Conservation (phyloP, 768 basidiomycete species). For the Pholiota conissans region DNA sequence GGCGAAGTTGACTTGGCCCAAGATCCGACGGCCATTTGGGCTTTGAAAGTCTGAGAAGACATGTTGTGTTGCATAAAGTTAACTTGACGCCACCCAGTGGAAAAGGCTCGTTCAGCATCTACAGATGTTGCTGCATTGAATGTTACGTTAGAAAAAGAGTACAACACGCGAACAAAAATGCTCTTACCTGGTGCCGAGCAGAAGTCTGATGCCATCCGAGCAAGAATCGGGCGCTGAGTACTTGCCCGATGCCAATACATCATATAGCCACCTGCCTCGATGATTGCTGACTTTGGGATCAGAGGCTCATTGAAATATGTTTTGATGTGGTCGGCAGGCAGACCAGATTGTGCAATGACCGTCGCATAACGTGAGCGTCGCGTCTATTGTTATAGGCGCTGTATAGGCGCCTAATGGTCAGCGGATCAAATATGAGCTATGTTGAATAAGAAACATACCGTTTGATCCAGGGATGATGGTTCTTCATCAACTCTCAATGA, state of each 20-base stretch:
- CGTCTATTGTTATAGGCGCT: no score
- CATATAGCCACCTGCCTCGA: conserved; percentile 18
- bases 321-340: not conserved
- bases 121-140: not conserved
- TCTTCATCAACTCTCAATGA: no score
- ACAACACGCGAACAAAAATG: no score
- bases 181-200: conserved; percentile 26
- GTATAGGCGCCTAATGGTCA: no score
- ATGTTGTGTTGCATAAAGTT: not conserved
- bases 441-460: no score
- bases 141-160: not conserved
- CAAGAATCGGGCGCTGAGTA: conserved; percentile 10
- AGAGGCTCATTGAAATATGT: conserved; percentile 19
- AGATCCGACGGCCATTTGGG: conserved; percentile 30
- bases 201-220: conserved; percentile 25
- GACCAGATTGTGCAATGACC: no score
- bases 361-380: no score
- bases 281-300: conserved; percentile 1
- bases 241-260: conserved; percentile 15
- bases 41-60: conserved; percentile 28
- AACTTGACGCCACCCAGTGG: not conserved
- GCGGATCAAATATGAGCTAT: no score
- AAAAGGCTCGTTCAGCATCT: not conserved
- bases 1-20: conserved; percentile 29
- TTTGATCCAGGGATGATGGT: no score